Percentiles rank a stretch among this genome's conserved stretches.
Evolutionary conservation across 23 red algal species (phyloP).

Genomic region (Chondrus crispus): DNA sequence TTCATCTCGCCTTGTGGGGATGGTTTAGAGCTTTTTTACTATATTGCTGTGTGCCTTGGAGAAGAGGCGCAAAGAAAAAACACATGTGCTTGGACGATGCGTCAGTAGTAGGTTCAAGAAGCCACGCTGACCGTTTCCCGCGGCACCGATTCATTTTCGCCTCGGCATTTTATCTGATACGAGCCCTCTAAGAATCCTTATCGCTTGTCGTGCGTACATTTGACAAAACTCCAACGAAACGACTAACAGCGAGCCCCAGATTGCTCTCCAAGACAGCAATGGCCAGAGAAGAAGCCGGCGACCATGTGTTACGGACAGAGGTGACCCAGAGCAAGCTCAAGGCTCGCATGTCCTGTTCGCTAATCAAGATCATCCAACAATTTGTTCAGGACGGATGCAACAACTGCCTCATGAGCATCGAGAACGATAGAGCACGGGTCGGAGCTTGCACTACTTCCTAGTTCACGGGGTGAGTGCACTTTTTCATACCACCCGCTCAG

Average conservation of each 20-base stretch:
- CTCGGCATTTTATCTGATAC: too few species aligned
- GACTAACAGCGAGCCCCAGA: too few species aligned
- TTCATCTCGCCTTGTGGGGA: constrained; percentile 14
- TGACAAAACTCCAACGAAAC: too few species aligned
- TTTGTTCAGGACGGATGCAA: constrained; percentile 91
- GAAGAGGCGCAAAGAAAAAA: constrained; percentile 42
- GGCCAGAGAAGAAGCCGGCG: not conserved
- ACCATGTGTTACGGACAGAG: constrained; percentile 75
- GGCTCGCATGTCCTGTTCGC: constrained; percentile 88
- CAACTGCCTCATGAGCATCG: constrained; percentile 83
- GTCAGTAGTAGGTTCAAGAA: too few species aligned
- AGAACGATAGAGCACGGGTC: constrained; percentile 66
- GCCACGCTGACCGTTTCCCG: too few species aligned
- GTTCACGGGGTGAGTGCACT: constrained; percentile 65
- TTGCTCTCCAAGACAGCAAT: too few species aligned
- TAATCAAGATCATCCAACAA: constrained; percentile 89
- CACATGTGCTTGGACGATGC: too few species aligned
- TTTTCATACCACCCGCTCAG: not conserved
- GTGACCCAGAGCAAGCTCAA: constrained; percentile 69
- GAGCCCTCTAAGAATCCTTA: too few species aligned
- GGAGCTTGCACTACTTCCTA: constrained; percentile 72
- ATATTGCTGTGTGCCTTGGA: not conserved
- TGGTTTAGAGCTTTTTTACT: constrained; percentile 26
- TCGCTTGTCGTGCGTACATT: too few species aligned
- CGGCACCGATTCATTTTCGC: too few species aligned